A percentile compares a stretch with the other conserved stretches of the same genome.
Conservation (phyloP, 2,329 filamentous ascomycete genomes). For the Lecanicillium sp. region DNA sequence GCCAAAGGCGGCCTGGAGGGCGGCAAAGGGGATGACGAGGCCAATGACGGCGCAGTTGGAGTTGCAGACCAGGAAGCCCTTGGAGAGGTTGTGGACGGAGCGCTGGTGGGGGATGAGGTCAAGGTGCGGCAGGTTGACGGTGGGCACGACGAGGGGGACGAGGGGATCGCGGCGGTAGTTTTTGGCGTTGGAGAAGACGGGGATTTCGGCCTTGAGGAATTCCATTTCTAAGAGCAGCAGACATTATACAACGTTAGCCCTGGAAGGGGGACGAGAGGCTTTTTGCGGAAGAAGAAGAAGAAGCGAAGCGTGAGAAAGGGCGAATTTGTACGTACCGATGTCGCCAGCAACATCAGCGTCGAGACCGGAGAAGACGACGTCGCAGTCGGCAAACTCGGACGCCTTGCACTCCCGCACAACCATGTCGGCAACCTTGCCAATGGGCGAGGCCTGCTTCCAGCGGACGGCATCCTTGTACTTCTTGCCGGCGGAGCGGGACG, state of each 20-base stretch:
- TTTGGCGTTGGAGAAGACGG: slow-evolving; percentile 96
- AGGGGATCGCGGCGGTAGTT: slow-evolving; percentile 89
- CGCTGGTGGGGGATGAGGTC: slow-evolving; percentile 86
- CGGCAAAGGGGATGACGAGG: slow-evolving; percentile 88
- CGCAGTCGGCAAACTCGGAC: slow-evolving; percentile 78
- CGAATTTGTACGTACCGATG: slow-evolving; percentile 66
- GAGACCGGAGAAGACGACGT: slow-evolving; percentile 86
- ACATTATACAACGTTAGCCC: neutral
- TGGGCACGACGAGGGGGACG: slow-evolving; percentile 89
- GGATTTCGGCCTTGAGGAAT: slow-evolving; percentile 79
- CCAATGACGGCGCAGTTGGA: slow-evolving; percentile 97
- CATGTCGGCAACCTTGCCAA: slow-evolving; percentile 72
- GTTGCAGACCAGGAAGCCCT: slow-evolving; percentile 94
- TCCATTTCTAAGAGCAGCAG: slow-evolving; percentile 61
- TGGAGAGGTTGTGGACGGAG: slow-evolving; percentile 60
- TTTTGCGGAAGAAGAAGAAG: no score
- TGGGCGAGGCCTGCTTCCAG: slow-evolving; percentile 88
- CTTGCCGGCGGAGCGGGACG: slow-evolving; percentile 82
- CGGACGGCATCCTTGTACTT: slow-evolving; percentile 88
- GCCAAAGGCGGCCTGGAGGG: slow-evolving; percentile 79
- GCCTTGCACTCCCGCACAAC: slow-evolving; percentile 81
- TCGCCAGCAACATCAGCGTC: slow-evolving; percentile 90
- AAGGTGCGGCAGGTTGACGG: slow-evolving; percentile 84
- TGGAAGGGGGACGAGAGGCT: no score
- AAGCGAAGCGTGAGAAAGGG: no score